Base-by-base conservation (phyloP, 495 filamentous ascomycete genomes). In the Podospora comata region DNA sequence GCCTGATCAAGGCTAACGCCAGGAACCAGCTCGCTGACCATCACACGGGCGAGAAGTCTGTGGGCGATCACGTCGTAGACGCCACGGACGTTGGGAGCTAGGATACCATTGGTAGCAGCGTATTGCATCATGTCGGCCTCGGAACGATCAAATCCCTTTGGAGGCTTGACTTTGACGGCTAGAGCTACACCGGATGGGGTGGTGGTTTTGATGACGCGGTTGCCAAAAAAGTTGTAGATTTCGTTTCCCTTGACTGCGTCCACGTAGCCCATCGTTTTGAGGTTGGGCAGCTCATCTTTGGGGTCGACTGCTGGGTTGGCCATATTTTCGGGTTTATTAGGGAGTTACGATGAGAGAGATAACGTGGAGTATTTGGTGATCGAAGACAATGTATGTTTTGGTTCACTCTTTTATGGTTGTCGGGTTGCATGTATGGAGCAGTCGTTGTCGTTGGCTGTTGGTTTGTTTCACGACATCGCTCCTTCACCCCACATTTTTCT, bases 11-110 rank as follows among this genome's bases (percentile, higher is more conserved):
- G 30, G 3, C 54, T 54, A 16, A 65, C 64, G 6, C 64, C 64
- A 3, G 54, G 64, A n/a, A 44, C 64, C 0, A 27, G 28, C 64
- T 65, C 64, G n/a, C 64, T 65, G 0, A 65, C 55, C 27, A 65
- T 65, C 1, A 39, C 64, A 5, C 64, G 26, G 19, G 64, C 64
- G 5, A 65, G 28, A 30, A 18, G 64, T 53, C 11, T 57, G 9
- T 27, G 30, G 16, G 54, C 59, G 28, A 59, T 59, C 6, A 65
- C 44, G 26, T 65, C 64, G 28, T 65, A 65, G 54, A 65, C 28
- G 53, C 64, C 64, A 19, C 28, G 64, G 54, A 65, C 64, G 2
- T 34, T 56, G 6, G 64, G 64, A 2, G 64, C 54, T 3, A n/a
- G 19, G 26, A 65, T 18, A 48, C 64, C 55, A 54, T 65, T 48